These are phyloP conservation scores for Pisolithus thermaeus DNA, from an alignment of 1,284 basidiomycete species.

Conservation along the genomic window DNA sequence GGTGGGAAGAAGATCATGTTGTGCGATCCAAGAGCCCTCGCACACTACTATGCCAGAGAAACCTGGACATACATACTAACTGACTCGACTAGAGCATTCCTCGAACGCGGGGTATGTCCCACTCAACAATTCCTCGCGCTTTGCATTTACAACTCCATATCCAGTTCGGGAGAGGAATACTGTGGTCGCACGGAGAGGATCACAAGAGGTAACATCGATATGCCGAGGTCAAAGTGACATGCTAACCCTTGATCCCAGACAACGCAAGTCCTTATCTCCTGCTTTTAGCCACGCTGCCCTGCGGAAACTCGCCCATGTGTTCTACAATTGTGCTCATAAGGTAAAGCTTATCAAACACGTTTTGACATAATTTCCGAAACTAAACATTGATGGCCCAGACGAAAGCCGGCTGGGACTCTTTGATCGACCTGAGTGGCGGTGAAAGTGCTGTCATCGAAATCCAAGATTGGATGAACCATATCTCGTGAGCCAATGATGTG, in stretches of 20 bases:
- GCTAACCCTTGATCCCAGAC: slow-evolving; percentile 21
- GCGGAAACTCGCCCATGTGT: too few species aligned
- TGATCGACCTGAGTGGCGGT: too few species aligned
- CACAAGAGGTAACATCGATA: slow-evolving; percentile 1
- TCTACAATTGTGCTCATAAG: slow-evolving; percentile 14
- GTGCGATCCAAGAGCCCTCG: slow-evolving; percentile 49
- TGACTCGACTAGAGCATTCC: slow-evolving; percentile 1
- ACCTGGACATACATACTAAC: too few species aligned
- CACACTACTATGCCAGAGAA: too few species aligned
- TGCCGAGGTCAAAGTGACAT: not conserved
- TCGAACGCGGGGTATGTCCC: slow-evolving; percentile 19
- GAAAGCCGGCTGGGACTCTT: too few species aligned
- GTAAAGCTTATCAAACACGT: slow-evolving; percentile 1
- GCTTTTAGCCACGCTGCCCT: too few species aligned
- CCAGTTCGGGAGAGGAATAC: slow-evolving; percentile 1
- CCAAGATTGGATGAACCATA: too few species aligned
- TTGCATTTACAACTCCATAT: not conserved
- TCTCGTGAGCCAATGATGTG: too few species aligned
- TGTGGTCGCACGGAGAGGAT: slow-evolving; percentile 5
- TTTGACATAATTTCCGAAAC: slow-evolving; percentile 45
- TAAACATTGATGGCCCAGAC: too few species aligned
- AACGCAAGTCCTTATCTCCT: too few species aligned
- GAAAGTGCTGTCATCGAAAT: too few species aligned
- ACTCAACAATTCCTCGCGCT: slow-evolving; percentile 10
- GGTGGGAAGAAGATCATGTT: slow-evolving; percentile 39